These are phyloP conservation scores for Moesziomyces sp. DNA, from an alignment of 1,284 basidiomycete species.

Conservation along the genomic window DNA sequence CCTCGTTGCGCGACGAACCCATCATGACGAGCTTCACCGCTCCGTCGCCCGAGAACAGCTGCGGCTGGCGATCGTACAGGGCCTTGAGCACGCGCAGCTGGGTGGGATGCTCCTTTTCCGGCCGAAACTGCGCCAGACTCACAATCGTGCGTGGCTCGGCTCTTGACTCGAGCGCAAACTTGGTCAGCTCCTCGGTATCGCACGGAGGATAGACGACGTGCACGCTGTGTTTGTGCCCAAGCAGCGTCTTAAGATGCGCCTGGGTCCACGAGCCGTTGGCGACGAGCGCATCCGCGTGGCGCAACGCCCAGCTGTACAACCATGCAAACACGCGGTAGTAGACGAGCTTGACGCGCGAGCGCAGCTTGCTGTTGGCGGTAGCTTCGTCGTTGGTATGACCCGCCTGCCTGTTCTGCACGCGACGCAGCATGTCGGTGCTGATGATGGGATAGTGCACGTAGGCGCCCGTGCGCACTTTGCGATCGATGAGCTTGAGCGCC, in stretches of 20 bases:
- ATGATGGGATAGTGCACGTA: conserved; percentile 98
- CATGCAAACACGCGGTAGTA: conserved; percentile 91
- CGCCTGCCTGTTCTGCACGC: conserved; percentile 74
- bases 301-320: conserved; percentile 81
- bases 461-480: conserved; percentile 79
- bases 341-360: conserved; percentile 79
- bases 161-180: conserved; percentile 73
- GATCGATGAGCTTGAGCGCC: conserved; percentile 74
- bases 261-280: conserved; percentile 97
- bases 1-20: conserved; percentile 83
- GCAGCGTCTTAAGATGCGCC: conserved; percentile 76
- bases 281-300: conserved; percentile 79
- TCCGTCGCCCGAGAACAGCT: conserved; percentile 19
- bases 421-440: conserved; percentile 86
- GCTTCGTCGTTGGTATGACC: conserved; percentile 76
- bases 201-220: conserved; percentile 85
- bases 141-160: conserved; percentile 29
- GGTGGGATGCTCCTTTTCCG: conserved; percentile 91
- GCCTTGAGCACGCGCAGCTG: conserved; percentile 80
- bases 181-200: conserved; percentile 80
- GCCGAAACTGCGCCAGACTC: conserved; percentile 78
- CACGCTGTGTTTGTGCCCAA: neutral
- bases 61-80: conserved; percentile 71
- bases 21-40: conserved; percentile 73
- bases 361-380: conserved; percentile 74